Percentiles rank a stretch among this genome's conserved stretches.
Evolutionary conservation across 2,329 filamentous ascomycete species (phyloP).

Genomic region (Colletotrichum caudatum): DNA sequence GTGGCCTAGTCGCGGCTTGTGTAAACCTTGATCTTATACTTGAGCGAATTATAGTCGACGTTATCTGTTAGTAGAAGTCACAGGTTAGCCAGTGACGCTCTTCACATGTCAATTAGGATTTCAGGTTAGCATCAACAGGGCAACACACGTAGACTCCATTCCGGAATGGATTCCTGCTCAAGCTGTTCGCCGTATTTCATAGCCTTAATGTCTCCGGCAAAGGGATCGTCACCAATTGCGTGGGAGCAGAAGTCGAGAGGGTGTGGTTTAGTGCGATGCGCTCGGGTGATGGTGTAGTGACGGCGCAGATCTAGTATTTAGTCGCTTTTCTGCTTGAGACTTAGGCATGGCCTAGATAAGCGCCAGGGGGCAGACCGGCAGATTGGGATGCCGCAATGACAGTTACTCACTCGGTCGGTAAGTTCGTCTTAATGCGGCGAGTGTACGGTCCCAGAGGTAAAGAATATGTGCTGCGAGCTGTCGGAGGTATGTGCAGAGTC

Average conservation of each 20-base stretch:
- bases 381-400: conserved; percentile 39
- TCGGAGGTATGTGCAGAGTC: conserved; percentile 8
- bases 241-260: background rate
- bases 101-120: conserved; percentile 17
- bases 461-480: background rate
- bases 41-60: conserved; percentile 89
- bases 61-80: conserved; percentile 68
- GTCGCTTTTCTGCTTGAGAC: conserved; percentile 24
- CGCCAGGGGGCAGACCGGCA: conserved; percentile 4
- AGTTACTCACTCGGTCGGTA: conserved; percentile 25
- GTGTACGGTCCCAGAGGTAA: background rate
- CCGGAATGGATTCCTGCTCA: conserved; percentile 80
- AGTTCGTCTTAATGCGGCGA: conserved; percentile 12
- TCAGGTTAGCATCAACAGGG: background rate
- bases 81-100: background rate
- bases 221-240: conserved; percentile 33
- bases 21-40: conserved; percentile 84
- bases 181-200: conserved; percentile 86
- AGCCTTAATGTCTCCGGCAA: conserved; percentile 17
- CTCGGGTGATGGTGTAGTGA: conserved; percentile 5
- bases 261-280: conserved; percentile 1
- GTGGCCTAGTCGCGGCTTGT: conserved; percentile 78
- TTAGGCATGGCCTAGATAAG: conserved; percentile 34
- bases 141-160: conserved; percentile 79
- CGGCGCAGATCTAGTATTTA: conserved; percentile 36